A percentile compares a stretch with the other conserved stretches of the same genome.
phyloP scores from a whole-genome alignment of 1,284 basidiomycete genomes.

The Takashimella koratensis region DNA sequence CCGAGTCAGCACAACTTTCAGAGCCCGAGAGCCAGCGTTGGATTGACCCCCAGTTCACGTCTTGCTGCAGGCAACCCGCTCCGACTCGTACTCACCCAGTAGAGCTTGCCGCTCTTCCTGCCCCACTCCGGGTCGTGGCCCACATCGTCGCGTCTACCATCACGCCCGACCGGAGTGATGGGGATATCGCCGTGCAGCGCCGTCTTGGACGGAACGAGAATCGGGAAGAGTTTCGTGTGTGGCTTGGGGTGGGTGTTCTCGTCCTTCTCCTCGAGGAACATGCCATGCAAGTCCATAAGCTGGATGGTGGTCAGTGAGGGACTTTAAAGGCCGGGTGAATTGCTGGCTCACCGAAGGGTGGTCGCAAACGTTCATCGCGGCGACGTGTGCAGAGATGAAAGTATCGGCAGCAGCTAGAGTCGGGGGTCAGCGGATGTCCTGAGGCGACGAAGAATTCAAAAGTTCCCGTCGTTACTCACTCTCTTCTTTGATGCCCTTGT shows the following conservation, averaged over 20 bases:
- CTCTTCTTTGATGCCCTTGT: constrained; percentile 35
- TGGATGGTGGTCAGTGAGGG: constrained; percentile 5
- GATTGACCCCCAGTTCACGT: no score
- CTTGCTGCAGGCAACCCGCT: no score
- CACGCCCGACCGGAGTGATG: constrained; percentile 47
- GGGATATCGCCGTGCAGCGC: constrained; percentile 48
- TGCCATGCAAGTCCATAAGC: constrained; percentile 48
- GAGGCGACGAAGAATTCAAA: background rate
- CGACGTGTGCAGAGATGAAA: constrained; percentile 40
- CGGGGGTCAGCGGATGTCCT: background rate
- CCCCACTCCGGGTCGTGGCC: constrained; percentile 47
- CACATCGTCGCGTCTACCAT: constrained; percentile 43
- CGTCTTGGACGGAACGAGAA: constrained; percentile 47
- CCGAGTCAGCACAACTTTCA: background rate
- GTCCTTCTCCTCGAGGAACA: constrained; percentile 45
- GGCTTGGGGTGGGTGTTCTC: constrained; percentile 43
- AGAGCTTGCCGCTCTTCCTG: constrained; percentile 45
- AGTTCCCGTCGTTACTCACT: constrained; percentile 20
- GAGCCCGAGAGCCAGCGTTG: background rate
- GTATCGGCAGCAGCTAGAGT: constrained; percentile 36
- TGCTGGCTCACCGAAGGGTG: constrained; percentile 43
- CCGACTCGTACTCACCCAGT: constrained; percentile 50
- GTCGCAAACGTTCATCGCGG: constrained; percentile 48
- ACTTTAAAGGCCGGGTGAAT: background rate
- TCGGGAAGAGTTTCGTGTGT: constrained; percentile 46